Conservation (phyloP, 495 filamentous ascomycete species). For the Hypoxylon rickii region DNA sequence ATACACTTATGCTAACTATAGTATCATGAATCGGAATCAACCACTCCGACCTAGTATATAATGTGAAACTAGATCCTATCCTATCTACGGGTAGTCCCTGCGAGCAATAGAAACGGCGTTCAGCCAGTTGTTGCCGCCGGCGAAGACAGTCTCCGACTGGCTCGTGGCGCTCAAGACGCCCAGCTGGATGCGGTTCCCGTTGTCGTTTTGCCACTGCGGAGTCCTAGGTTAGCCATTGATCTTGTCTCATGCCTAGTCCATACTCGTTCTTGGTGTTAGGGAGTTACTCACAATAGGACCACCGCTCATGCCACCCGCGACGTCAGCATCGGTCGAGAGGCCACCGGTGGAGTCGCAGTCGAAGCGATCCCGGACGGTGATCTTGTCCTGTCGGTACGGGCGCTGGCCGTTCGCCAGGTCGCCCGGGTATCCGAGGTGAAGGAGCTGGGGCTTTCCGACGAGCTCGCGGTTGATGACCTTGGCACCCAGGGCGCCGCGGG, state of each 20-base stretch:
- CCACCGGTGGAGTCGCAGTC: background rate
- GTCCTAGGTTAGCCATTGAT: too few species aligned
- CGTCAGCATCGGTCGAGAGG: background rate
- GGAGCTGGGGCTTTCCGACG: background rate
- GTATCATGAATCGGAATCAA: too few species aligned
- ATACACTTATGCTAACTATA: too few species aligned
- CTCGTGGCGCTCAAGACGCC: slow-evolving; percentile 11
- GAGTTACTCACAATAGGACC: background rate
- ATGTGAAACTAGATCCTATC: too few species aligned
- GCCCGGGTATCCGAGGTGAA: background rate
- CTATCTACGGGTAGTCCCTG: slow-evolving; percentile 11
- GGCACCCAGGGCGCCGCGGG: slow-evolving; percentile 6
- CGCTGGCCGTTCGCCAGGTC: background rate
- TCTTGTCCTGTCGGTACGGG: background rate
- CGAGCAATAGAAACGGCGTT: background rate
- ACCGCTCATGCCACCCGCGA: background rate
- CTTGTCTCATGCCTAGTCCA: too few species aligned
- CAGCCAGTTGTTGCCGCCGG: slow-evolving; percentile 12
- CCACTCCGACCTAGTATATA: too few species aligned
- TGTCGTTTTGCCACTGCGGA: background rate
- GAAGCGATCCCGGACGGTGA: background rate
- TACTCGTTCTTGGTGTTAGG: too few species aligned
- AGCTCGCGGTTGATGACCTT: slow-evolving; percentile 10
- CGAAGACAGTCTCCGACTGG: slow-evolving; percentile 9
- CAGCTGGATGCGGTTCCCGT: background rate